These are phyloP conservation scores for Canariomyces notabilis DNA, from an alignment of 2,329 filamentous ascomycete genomes.

Conservation along the genomic window DNA sequence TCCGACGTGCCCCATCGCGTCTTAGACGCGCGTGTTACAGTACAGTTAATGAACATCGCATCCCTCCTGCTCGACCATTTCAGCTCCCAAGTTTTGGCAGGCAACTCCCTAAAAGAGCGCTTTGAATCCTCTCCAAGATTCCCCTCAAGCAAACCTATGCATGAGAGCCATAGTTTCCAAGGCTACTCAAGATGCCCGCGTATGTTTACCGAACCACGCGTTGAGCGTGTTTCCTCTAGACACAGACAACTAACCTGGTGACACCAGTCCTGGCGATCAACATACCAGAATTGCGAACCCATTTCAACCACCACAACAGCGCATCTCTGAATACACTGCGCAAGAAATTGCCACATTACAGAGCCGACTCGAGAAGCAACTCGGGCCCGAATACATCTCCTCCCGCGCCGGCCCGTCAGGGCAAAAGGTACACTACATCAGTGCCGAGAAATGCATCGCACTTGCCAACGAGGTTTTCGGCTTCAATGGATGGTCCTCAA, in stretches of 20 bases:
- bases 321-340: constrained; percentile 79
- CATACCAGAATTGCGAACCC: constrained; percentile 65
- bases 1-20: constrained; percentile 9
- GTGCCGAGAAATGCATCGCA: constrained; percentile 94
- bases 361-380: constrained; percentile 80
- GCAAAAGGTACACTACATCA: constrained; percentile 84
- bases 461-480: constrained; percentile 94
- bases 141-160: constrained; percentile 6
- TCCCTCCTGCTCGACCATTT: too few relatives aligned
- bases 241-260: constrained; percentile 5
- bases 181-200: constrained; percentile 25
- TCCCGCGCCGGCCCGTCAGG: constrained; percentile 77
- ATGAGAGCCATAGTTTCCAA: not conserved
- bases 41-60: too few relatives aligned
- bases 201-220: constrained; percentile 18
- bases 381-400: constrained; percentile 94
- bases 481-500: constrained; percentile 96
- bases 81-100: constrained; percentile 1
- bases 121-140: not conserved
- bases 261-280: constrained; percentile 62
- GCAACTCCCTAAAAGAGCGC: too few relatives aligned
- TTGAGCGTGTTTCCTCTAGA: not conserved
- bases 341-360: constrained; percentile 84
- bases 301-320: constrained; percentile 67
- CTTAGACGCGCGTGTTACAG: not conserved